Percentiles rank a stretch among this genome's conserved stretches.
These are phyloP conservation scores for Bruguiera sexangula DNA, from an alignment of 345 rosid genomes.

Conservation along the genomic window DNA sequence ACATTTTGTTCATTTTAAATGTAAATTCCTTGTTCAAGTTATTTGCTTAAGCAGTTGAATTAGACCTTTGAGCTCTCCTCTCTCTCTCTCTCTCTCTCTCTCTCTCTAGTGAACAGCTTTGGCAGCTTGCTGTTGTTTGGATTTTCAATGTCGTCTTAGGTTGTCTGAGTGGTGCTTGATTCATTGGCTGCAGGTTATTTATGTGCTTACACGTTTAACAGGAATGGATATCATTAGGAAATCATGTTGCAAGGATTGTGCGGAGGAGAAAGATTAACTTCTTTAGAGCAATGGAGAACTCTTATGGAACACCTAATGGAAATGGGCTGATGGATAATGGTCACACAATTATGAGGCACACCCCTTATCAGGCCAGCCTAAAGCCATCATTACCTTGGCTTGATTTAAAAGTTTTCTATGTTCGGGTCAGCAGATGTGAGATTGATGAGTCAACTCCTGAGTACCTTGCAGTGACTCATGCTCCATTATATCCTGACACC, in stretches of 20 bases:
- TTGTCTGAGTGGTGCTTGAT: conserved; percentile 14
- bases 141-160: no score
- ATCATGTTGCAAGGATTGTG: conserved; percentile 25
- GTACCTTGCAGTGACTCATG: conserved; percentile 23
- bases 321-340: conserved; percentile 37
- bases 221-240: conserved; percentile 16
- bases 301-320: conserved; percentile 38
- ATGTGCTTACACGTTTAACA: conserved; percentile 5
- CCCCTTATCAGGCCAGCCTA: conserved; percentile 34
- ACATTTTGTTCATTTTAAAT: background rate
- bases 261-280: conserved; percentile 17
- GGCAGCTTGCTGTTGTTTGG: no score
- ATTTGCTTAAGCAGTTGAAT: background rate
- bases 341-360: conserved; percentile 29
- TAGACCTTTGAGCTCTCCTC: background rate
- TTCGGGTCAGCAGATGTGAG: conserved; percentile 31
- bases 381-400: conserved; percentile 28
- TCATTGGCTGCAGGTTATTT: conserved; percentile 30
- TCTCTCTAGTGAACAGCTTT: background rate
- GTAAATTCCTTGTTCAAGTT: background rate
- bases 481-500: conserved; percentile 21
- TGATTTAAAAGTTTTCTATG: conserved; percentile 26
- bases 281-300: conserved; percentile 48
- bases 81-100: background rate
- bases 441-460: conserved; percentile 26